Evolutionary conservation across 164 flowering plant species (phyloP).

Genomic region (Vitis rupestris): DNA sequence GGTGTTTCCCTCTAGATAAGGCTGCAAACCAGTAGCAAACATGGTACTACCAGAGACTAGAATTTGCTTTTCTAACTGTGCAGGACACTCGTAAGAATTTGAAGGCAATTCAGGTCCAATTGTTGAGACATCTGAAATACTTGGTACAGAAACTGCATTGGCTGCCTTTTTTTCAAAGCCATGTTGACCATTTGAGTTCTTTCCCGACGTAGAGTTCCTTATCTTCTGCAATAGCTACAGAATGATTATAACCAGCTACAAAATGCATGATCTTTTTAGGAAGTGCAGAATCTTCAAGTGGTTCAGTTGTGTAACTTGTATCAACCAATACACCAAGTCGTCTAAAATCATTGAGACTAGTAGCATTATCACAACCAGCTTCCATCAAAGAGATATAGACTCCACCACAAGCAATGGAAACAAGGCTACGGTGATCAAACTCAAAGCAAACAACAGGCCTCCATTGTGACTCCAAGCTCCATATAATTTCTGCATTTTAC

Average conservation of each 20-base stretch:
- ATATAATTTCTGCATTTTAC: too few species aligned
- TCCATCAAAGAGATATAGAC: constrained; percentile 80
- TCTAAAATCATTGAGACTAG: constrained; percentile 93
- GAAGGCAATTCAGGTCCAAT: constrained; percentile 2
- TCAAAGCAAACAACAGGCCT: constrained; percentile 51
- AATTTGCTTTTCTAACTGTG: constrained; percentile 9
- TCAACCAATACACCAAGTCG: constrained; percentile 68
- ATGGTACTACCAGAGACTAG: constrained; percentile 1
- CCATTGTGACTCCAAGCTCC: constrained; percentile 68
- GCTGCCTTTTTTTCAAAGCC: too few species aligned
- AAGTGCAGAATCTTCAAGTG: too few species aligned
- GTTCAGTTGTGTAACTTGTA: constrained; percentile 37
- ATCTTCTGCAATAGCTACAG: too few species aligned
- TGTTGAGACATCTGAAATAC: neutral
- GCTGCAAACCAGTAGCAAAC: constrained; percentile 1
- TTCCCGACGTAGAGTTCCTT: too few species aligned
- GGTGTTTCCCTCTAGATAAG: neutral
- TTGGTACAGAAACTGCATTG: too few species aligned
- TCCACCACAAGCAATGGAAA: constrained; percentile 80
- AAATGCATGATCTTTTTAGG: too few species aligned
- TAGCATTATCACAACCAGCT: constrained; percentile 75
- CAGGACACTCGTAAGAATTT: neutral
- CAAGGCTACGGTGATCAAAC: constrained; percentile 38
- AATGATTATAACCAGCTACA: too few species aligned
- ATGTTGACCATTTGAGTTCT: too few species aligned